Conservation (phyloP, 768 basidiomycete species). For the Hericium rajendrae region DNA sequence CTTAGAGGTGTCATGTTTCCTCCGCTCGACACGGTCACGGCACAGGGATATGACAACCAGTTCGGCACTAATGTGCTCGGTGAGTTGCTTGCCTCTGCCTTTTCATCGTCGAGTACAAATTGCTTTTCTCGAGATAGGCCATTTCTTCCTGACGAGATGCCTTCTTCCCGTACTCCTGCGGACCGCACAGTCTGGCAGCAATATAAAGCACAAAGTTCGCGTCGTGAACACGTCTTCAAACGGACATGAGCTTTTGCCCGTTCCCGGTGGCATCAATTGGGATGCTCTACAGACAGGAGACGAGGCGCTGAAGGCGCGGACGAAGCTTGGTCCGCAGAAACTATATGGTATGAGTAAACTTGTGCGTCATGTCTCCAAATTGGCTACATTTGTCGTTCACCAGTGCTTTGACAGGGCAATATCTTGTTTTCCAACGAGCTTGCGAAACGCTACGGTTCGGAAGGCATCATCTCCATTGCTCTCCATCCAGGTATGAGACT, state of each 20-base stretch:
- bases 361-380: not conserved
- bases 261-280: constrained; percentile 18
- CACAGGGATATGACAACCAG: constrained; percentile 13
- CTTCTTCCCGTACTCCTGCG: constrained; percentile 23
- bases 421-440: constrained; percentile 35
- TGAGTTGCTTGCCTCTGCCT: not conserved
- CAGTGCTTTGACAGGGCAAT: constrained; percentile 26
- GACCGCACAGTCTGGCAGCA: constrained; percentile 21
- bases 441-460: constrained; percentile 28
- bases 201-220: constrained; percentile 20
- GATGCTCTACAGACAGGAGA: constrained; percentile 2
- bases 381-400: not conserved
- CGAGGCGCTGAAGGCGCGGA: constrained; percentile 1
- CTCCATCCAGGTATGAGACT: constrained; percentile 31
- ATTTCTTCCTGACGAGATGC: constrained; percentile 24
- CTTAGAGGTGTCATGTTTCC: constrained; percentile 7
- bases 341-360: constrained; percentile 14
- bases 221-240: constrained; percentile 18
- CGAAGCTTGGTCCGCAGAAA: constrained; percentile 3
- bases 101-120: not conserved
- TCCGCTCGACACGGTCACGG: constrained; percentile 2
- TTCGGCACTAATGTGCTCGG: constrained; percentile 13
- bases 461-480: constrained; percentile 36
- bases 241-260: constrained; percentile 16
- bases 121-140: constrained; percentile 15